These are phyloP conservation scores for Cryptococcus jaspeensis DNA, from an alignment of 1,284 basidiomycete genomes.

Conservation along the genomic window DNA sequence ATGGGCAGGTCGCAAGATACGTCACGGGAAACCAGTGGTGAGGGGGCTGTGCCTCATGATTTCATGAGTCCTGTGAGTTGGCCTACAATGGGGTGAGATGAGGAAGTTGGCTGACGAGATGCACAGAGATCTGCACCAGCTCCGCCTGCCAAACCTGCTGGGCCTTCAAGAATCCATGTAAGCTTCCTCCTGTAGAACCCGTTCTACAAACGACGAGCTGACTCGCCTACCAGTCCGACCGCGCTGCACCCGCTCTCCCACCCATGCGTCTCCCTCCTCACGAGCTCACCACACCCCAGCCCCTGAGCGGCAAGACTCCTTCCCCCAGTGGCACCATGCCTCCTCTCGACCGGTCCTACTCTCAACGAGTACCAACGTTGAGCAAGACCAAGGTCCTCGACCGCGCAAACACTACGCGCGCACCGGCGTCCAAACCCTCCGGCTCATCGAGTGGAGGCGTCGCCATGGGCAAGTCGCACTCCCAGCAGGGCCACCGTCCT, in stretches of 20 bases:
- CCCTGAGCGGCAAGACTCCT: slow-evolving; percentile 14
- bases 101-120: slow-evolving; percentile 5
- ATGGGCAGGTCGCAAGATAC: slow-evolving; percentile 25
- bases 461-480: slow-evolving; percentile 41
- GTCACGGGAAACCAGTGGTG: slow-evolving; percentile 44
- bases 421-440: slow-evolving; percentile 29
- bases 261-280: slow-evolving; percentile 21
- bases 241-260: slow-evolving; percentile 28
- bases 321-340: slow-evolving; percentile 20
- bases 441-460: slow-evolving; percentile 23
- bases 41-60: not conserved
- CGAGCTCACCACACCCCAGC: slow-evolving; percentile 29
- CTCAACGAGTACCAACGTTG: slow-evolving; percentile 40
- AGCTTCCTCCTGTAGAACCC: not conserved
- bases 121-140: slow-evolving; percentile 36
- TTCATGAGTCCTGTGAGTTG: slow-evolving; percentile 41
- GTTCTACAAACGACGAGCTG: not conserved
- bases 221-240: slow-evolving; percentile 23
- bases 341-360: slow-evolving; percentile 48
- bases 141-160: slow-evolving; percentile 31
- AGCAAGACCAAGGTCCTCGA: slow-evolving; percentile 41
- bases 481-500: slow-evolving; percentile 31
- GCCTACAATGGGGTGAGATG: not conserved
- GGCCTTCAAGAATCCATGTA: slow-evolving; percentile 20
- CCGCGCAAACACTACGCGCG: slow-evolving; percentile 53